Evolutionary conservation across 352 stramenopile species (phyloP), one percentile per base, ranked within the genome.

Genomic region (Phytopythium boreale): DNA sequence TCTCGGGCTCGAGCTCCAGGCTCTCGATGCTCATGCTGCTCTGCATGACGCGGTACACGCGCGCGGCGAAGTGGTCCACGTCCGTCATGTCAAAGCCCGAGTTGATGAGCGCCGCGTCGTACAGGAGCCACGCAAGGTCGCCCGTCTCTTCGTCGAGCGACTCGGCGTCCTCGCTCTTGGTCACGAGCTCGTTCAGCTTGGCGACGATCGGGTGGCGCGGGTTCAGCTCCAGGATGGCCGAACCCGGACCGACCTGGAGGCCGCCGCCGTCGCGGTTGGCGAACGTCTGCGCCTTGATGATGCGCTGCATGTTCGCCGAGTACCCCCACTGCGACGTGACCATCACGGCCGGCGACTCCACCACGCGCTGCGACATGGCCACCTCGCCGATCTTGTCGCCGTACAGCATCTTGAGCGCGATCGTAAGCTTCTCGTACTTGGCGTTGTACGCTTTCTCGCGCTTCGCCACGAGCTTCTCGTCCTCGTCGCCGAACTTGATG

Each of bases 291-390:
- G 97, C 84, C 74, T 98, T 95, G 90, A 99, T 98, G 77, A 99
- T 99, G 46, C 97, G 89, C 79, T 99, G 97, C 97, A 99, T 99
- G 79, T 99, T 99, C 19, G 98, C 97, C 46, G 90, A 98, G 79
- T 99, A 93, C 24, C 97, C 97, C 82, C 96, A 99, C 73, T 99
- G 90, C 7, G 90, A 95, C 11, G 95, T 98, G 41, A 98, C 93
- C 67, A 99, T 97, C 63, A 99, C 95, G 2, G 93, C 95, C 15
- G 98, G 97, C 44, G 94, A 94, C 36, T 90, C 89, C 43, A 94
- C 80, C 7, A 99, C 82, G 61, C 96, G 91, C 66, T 98, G 92
- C 9, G 97, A 99, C 43, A 99, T 97, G 9, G 80, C 77, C 17
- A 99, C 96, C 69, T 98, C 97, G 56, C 86, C 90, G 60, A 99